Conservation (phyloP, 2,329 filamentous ascomycete species). For the Aspergillus viridinutans region DNA sequence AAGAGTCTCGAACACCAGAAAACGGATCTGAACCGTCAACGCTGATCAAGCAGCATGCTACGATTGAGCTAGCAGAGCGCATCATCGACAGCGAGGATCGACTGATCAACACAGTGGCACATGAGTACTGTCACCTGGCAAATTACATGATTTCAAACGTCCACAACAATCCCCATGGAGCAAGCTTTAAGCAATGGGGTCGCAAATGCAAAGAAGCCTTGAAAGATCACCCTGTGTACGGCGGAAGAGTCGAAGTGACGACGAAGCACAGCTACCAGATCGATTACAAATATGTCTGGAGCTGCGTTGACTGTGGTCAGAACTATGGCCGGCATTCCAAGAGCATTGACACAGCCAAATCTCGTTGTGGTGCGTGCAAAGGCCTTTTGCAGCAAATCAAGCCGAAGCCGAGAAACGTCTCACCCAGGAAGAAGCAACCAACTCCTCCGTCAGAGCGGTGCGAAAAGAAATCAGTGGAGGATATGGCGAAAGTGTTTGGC, state of each 20-base stretch:
- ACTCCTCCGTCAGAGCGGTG: background rate
- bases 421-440: conserved; percentile 23
- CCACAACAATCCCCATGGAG: conserved; percentile 73
- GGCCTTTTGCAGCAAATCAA: conserved; percentile 69
- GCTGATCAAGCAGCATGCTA: conserved; percentile 56
- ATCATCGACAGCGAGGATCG: conserved; percentile 74
- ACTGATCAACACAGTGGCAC: conserved; percentile 84
- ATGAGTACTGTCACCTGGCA: conserved; percentile 92
- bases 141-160: conserved; percentile 83
- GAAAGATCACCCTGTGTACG: conserved; percentile 49
- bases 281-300: conserved; percentile 88
- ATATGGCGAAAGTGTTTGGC: conserved; percentile 9
- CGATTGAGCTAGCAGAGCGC: conserved; percentile 84
- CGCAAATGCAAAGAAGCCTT: conserved; percentile 35
- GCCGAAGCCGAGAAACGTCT: conserved; percentile 60
- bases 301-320: conserved; percentile 63
- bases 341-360: conserved; percentile 69
- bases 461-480: conserved; percentile 3
- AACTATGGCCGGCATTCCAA: conserved; percentile 82
- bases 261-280: conserved; percentile 89
- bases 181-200: conserved; percentile 74
- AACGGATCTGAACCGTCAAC: conserved; percentile 10
- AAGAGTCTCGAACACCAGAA: conserved; percentile 10
- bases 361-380: conserved; percentile 75
- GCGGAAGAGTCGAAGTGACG: conserved; percentile 67